These are phyloP conservation scores for Aspergillus caelatus DNA, from an alignment of 2,329 filamentous ascomycete genomes.

Conservation along the genomic window DNA sequence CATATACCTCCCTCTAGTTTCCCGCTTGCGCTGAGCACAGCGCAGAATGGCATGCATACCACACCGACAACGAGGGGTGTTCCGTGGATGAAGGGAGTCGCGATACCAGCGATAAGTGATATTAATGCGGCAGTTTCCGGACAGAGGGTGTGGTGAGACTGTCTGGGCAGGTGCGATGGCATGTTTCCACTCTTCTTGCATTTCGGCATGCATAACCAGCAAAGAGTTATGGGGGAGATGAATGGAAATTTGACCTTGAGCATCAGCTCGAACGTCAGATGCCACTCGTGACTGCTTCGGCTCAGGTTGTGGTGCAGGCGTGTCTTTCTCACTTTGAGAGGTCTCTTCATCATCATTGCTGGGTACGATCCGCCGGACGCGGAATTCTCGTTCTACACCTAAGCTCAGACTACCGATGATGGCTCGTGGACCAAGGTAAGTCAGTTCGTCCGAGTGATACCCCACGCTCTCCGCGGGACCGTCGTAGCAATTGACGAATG, in stretches of 20 bases:
- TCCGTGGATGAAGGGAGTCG: constrained; percentile 71
- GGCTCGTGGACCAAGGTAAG: constrained; percentile 85
- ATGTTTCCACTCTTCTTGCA: constrained; percentile 98
- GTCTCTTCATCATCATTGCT: constrained; percentile 19
- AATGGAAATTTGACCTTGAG: constrained; percentile 84
- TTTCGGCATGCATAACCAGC: constrained; percentile 94
- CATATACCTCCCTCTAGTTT: constrained; percentile 79
- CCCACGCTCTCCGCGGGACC: constrained; percentile 82
- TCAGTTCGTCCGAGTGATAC: constrained; percentile 90
- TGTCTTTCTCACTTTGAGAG: constrained; percentile 27
- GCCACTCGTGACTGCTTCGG: constrained; percentile 8
- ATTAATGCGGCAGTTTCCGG: constrained; percentile 82
- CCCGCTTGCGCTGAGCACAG: constrained; percentile 77
- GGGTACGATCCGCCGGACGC: constrained; percentile 75
- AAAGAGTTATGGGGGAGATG: constrained; percentile 94
- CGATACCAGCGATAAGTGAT: constrained; percentile 92
- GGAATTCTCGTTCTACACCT: constrained; percentile 90
- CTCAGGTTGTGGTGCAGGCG: constrained; percentile 12
- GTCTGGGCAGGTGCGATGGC: constrained; percentile 72
- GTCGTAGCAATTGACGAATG: constrained; percentile 92
- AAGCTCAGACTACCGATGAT: constrained; percentile 89
- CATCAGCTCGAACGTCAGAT: constrained; percentile 52
- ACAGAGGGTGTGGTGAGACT: constrained; percentile 82
- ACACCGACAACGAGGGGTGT: constrained; percentile 79
- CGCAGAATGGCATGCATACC: constrained; percentile 69